phyloP scores from a whole-genome alignment of 2,329 filamentous ascomycete species.

The Aspergillus versicolor region DNA sequence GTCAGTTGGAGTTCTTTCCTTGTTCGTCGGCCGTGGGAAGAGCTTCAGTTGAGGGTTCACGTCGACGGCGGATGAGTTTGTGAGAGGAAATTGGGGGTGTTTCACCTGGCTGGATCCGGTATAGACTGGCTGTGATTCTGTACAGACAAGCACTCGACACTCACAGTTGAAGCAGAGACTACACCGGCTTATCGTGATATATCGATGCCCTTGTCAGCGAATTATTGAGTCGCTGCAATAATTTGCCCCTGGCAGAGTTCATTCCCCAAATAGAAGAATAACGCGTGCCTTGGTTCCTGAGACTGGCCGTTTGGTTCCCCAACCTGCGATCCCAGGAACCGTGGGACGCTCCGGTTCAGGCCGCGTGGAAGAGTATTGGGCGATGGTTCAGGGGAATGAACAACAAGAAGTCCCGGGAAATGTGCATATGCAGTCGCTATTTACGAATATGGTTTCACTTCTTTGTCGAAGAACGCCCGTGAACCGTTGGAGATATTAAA shows the following conservation, averaged over 20 bases:
- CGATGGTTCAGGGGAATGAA: neutral
- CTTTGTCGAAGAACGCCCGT: no score
- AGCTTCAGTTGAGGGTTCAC: neutral
- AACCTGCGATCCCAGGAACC: neutral
- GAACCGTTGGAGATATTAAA: no score
- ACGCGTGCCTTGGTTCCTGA: neutral
- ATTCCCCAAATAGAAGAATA: neutral
- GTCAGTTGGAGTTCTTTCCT: conserved; percentile 1
- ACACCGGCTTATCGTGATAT: neutral
- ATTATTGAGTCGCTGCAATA: neutral
- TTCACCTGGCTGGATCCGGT: conserved; percentile 1
- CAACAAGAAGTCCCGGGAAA: neutral
- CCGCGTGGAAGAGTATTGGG: neutral
- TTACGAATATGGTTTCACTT: no score
- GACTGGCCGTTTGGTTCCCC: neutral
- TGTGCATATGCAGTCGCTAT: no score
- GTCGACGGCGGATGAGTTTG: neutral
- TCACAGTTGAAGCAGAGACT: no score
- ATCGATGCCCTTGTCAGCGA: neutral
- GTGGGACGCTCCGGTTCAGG: neutral
- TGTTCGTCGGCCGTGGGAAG: neutral
- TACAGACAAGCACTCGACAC: neutral
- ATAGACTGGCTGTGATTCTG: neutral
- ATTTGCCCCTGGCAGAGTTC: neutral
- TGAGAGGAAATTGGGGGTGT: neutral